Evolutionary conservation across 257 asterid genomes (phyloP).

Genomic region (Solanum tarapatanum): DNA sequence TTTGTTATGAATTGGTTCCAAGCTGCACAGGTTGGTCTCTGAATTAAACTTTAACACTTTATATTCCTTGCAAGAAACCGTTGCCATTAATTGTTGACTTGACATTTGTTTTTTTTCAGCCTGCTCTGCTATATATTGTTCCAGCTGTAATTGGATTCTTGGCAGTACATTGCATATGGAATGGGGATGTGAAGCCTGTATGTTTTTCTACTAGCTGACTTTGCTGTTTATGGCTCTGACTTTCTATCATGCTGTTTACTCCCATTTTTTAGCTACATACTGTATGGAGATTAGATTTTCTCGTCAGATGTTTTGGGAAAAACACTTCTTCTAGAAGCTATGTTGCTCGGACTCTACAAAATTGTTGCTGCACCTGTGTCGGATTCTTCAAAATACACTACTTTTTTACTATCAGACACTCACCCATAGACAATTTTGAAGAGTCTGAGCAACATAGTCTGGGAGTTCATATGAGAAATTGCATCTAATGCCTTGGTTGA

Average conservation of each 20-base stretch:
- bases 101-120: constrained; percentile 34
- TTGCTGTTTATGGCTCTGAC: background rate
- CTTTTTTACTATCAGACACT: too few species aligned
- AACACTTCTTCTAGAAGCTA: too few species aligned
- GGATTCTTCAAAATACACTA: too few species aligned
- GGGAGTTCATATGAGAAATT: background rate
- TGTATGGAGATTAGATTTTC: too few species aligned
- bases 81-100: background rate
- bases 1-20: constrained; percentile 97
- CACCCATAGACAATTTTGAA: too few species aligned
- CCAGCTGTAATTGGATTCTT: constrained; percentile 89
- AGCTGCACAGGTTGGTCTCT: constrained; percentile 74
- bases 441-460: background rate
- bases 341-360: too few species aligned
- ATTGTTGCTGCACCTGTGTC: too few species aligned
- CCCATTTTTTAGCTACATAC: background rate
- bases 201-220: constrained; percentile 4
- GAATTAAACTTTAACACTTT: background rate
- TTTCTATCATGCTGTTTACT: background rate
- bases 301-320: too few species aligned
- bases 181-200: constrained; percentile 83
- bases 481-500: background rate
- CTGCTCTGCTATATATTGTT: constrained; percentile 84
- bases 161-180: constrained; percentile 21
- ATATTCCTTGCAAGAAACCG: background rate